Evolutionary conservation across 2,329 filamentous ascomycete genomes (phyloP), one percentile per base, ranked within the genome.

Genomic region (Paraphoma sp.): DNA sequence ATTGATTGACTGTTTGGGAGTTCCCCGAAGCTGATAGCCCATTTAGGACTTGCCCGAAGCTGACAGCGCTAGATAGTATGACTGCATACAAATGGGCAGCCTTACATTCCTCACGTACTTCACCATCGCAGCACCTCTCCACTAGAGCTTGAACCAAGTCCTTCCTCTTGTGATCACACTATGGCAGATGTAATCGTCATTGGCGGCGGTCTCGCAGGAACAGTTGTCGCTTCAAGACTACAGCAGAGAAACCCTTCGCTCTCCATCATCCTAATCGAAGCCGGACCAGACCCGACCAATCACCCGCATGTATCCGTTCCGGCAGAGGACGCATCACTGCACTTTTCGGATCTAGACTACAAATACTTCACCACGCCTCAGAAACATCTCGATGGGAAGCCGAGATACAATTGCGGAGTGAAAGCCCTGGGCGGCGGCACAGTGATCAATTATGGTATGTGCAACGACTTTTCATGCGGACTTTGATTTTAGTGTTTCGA

Each of bases 341-440:
- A 70, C 53, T 50, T 60, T 46, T 71, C 70, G 1, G 63, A 68
- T 1, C 56, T 76, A 0, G 75, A 77, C 45, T 76, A 64, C 60
- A 72, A 69, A 16, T 73, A 73, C 54, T 49, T 67, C 0, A 75
- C 73, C 1, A 62, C 65, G 0, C 72, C 72, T 1, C 75, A 77
- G 48, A 52, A 53, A 2, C 62, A 76, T 51, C 55, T 76, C 0
- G 53, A 73, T 51, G 58, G 62, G 11, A 54, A 64, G 1, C 54
- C 54, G 17, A 60, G 59, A 40, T 74, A 70, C 42, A 74, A 73
- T 16, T 64, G 63, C 16, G 72, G 63, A 1, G 69, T 73, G 1
- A 72, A 70, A 33, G 65, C 60, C 11, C 64, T 74, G 6, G 64
- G 59, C 4, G 72, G 74, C 0, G 63, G 63, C 4, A 70, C 64